Evolutionary conservation across 2,329 filamentous ascomycete species (phyloP), one percentile per base, ranked within the genome.

Genomic region (Fusarium palustre): DNA sequence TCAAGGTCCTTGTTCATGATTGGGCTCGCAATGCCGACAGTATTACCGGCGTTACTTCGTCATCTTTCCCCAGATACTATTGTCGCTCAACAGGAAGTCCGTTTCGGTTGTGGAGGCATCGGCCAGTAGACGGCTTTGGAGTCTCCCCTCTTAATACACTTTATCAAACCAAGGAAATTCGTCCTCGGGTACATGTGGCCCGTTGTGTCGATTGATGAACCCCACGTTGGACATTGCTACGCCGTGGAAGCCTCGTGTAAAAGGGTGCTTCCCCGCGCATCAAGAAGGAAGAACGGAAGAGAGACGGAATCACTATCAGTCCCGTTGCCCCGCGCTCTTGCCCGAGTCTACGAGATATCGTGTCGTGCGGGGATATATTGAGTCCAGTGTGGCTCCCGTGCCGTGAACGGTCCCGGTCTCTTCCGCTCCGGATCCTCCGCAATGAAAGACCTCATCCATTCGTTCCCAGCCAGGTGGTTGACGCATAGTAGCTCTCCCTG

Each of bases 171-270:
- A 72, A 61, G 65, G 55, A 64, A 54, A 60, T 61, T 48, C 56
- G 39, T 59, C 49, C 47, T 58, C 49, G 36, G 45, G 61, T 53
- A 36, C 52, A 64, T 58, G 60, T 70, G 55, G 39, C 73, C 71
- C 66, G 60, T 75, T 69, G 74, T 64, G 74, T 64, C 72, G 70
- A 74, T 70, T 70, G 64, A 69, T 50, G 72, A 70, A 75, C 73
- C 72, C 73, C 73, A 75, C 73, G 73, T 74, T 75, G 72, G 65
- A 68, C 56, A 53, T 68, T 58, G 64, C 65, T 71, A 69, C 64
- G 57, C 68, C 68, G 71, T 74, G 70, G 69, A 64, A 57, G 55
- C 69, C 59, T 60, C 58, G 63, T 61, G 55, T 66, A 52, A 58
- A 46, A 46, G 65, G 60, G 48, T 49, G 64, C 64, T 71, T 69